Evolutionary conservation across 441 rosid species (phyloP).

Genomic region (Pelargonium citronellum): DNA sequence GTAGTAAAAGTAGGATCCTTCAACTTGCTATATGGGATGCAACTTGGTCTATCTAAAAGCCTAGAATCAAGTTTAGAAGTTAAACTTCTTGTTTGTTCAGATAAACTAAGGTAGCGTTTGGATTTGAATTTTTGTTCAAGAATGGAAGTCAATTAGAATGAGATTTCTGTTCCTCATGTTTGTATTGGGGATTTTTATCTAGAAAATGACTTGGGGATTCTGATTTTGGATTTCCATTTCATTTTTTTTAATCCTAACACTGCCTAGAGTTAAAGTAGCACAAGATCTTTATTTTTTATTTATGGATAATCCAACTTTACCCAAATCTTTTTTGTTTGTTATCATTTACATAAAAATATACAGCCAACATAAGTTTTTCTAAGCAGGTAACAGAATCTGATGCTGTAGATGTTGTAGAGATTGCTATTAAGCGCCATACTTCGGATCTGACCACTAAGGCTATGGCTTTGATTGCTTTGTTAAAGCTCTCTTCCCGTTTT

Average conservation of each 20-base stretch:
- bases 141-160: no score
- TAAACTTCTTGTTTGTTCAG: neutral
- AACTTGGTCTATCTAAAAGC: no score
- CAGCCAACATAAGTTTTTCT: conserved; percentile 29
- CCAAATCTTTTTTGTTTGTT: neutral
- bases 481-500: conserved; percentile 90
- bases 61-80: no score
- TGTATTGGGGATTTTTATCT: no score
- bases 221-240: no score
- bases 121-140: no score
- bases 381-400: conserved; percentile 84
- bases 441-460: conserved; percentile 78
- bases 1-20: no score
- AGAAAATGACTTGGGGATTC: no score
- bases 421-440: conserved; percentile 55
- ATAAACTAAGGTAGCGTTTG: neutral
- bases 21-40: no score
- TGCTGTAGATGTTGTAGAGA: conserved; percentile 76
- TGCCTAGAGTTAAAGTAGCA: neutral
- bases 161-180: no score
- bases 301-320: neutral
- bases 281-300: neutral
- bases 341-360: neutral
- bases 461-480: conserved; percentile 80
- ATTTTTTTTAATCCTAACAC: no score